phyloP scores from a whole-genome alignment of 441 rosid genomes.

The Omphalea diandra region DNA sequence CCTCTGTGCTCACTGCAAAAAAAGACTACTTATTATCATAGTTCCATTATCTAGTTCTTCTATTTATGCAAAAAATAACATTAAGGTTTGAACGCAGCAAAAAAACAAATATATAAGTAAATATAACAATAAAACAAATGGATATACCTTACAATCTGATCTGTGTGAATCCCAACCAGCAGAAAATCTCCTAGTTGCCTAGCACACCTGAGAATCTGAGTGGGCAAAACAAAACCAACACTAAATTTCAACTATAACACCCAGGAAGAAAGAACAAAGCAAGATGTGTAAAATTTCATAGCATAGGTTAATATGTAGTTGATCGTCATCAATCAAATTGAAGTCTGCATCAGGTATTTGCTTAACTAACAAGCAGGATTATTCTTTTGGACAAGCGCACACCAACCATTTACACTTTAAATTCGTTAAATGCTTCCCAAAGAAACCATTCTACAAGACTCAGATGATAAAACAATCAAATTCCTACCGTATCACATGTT shows the following conservation, averaged over 20 bases:
- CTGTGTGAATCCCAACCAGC: constrained; percentile 81
- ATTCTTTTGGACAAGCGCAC: background rate
- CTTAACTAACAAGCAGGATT: background rate
- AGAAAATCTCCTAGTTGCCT: constrained; percentile 92
- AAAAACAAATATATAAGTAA: background rate
- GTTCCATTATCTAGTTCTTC: background rate
- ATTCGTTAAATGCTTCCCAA: background rate
- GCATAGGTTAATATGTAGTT: background rate
- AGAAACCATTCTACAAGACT: background rate
- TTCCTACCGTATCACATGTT: background rate
- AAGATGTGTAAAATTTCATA: background rate
- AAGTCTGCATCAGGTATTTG: constrained; percentile 5
- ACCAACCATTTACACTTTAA: background rate
- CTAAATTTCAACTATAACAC: background rate
- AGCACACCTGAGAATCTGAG: constrained; percentile 81
- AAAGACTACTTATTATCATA: constrained; percentile 7
- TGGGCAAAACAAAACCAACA: constrained; percentile 12
- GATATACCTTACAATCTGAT: constrained; percentile 80
- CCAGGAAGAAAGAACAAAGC: background rate
- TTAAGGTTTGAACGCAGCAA: background rate
- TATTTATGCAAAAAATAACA: background rate
- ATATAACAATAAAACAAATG: background rate
- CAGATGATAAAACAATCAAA: background rate
- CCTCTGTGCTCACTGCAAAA: constrained; percentile 75
- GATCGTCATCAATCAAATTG: background rate